phyloP scores from a whole-genome alignment of 495 filamentous ascomycete genomes.

The Margaritispora aquatica region DNA sequence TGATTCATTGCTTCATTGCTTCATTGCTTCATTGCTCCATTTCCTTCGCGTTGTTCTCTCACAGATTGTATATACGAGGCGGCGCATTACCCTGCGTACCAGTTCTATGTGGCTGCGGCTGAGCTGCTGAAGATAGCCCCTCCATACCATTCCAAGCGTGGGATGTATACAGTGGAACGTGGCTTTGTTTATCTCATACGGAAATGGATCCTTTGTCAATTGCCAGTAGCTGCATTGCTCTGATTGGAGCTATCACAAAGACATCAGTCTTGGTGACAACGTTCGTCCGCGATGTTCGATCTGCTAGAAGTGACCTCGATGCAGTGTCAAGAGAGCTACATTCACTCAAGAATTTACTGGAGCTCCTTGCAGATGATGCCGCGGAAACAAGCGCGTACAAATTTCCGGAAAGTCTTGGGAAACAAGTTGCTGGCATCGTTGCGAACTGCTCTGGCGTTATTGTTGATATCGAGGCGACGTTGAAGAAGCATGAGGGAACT shows the following conservation, averaged over 20 bases:
- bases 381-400: background rate
- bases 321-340: slow-evolving; percentile 40
- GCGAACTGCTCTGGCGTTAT: slow-evolving; percentile 21
- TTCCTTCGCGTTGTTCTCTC: no score
- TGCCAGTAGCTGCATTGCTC: slow-evolving; percentile 33
- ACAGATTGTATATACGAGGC: no score
- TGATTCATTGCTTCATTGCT: no score
- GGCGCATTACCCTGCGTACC: no score
- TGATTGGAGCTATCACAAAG: slow-evolving; percentile 28
- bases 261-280: background rate
- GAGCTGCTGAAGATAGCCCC: no score
- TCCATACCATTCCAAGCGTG: no score
- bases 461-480: slow-evolving; percentile 18
- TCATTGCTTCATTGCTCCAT: no score
- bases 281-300: slow-evolving; percentile 38
- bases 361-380: slow-evolving; percentile 39
- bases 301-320: slow-evolving; percentile 38
- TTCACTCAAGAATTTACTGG: slow-evolving; percentile 38
- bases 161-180: no score
- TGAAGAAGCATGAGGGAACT: slow-evolving; percentile 15
- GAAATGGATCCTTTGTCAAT: slow-evolving; percentile 26
- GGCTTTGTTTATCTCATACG: background rate
- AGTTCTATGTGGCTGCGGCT: no score
- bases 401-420: slow-evolving; percentile 17
- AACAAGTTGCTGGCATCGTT: slow-evolving; percentile 23